A percentile compares a stretch with the other conserved stretches of the same genome.
Evolutionary conservation across 768 basidiomycete species (phyloP).

Genomic region (Xerocomus potaroensis): DNA sequence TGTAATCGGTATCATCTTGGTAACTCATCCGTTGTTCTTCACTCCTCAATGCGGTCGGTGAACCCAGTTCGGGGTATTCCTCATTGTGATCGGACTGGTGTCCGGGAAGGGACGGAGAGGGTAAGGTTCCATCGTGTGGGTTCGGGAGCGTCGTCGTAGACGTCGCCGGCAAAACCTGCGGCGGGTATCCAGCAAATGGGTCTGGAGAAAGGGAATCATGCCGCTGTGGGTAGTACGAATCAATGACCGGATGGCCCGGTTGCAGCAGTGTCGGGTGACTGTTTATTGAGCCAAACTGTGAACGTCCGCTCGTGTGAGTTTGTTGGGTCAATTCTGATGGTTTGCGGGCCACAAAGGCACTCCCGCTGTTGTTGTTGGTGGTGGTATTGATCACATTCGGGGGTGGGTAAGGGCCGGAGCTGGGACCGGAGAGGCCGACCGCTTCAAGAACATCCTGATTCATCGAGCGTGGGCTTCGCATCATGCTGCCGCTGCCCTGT

Average conservation of each 20-base stretch:
- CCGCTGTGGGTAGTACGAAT: constrained; percentile 23
- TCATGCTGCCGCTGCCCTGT: constrained; percentile 9
- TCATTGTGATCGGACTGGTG: constrained; percentile 14
- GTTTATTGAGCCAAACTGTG: constrained; percentile 20
- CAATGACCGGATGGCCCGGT: constrained; percentile 22
- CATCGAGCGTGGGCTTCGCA: constrained; percentile 19
- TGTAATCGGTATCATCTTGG: constrained; percentile 28
- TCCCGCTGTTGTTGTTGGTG: neutral
- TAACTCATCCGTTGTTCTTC: constrained; percentile 29
- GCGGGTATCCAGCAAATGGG: constrained; percentile 31
- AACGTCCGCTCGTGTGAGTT: constrained; percentile 22
- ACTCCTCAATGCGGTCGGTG: constrained; percentile 3
- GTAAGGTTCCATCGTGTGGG: constrained; percentile 9
- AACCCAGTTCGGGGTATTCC: constrained; percentile 2
- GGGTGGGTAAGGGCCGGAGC: neutral
- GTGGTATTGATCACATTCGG: neutral
- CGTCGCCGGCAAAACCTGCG: neutral
- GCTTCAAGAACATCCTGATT: constrained; percentile 29
- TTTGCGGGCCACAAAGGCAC: constrained; percentile 16
- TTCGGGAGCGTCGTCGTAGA: constrained; percentile 14
- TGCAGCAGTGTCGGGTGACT: constrained; percentile 18
- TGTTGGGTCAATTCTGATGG: constrained; percentile 27
- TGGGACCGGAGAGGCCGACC: constrained; percentile 18
- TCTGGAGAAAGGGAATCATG: constrained; percentile 18
- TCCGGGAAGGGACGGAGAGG: constrained; percentile 11